A percentile compares a stretch with the other conserved stretches of the same genome.
phyloP scores from a whole-genome alignment of 257 asterid species.

The Catharanthus roseus region DNA sequence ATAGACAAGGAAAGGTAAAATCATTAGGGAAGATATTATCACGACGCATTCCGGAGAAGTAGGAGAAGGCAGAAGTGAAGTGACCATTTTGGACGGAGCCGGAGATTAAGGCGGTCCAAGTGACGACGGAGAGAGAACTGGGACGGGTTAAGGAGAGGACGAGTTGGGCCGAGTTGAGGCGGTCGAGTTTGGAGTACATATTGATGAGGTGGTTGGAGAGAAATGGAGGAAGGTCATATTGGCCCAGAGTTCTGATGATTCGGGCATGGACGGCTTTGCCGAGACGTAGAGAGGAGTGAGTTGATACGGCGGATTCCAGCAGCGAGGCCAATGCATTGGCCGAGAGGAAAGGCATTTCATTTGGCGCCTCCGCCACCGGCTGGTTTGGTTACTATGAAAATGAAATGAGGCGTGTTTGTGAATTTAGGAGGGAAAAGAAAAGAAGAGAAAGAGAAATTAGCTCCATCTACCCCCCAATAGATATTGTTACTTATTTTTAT shows the following conservation, averaged over 20 bases:
- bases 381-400: too few species aligned
- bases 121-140: constrained; percentile 72
- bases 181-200: constrained; percentile 88
- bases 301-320: constrained; percentile 56
- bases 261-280: constrained; percentile 72
- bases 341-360: constrained; percentile 39
- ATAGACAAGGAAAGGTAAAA: constrained; percentile 80
- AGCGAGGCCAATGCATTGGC: constrained; percentile 51
- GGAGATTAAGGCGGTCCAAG: constrained; percentile 81
- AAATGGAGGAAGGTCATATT: constrained; percentile 41
- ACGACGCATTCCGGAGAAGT: constrained; percentile 52
- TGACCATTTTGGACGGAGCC: constrained; percentile 81
- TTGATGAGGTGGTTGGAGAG: constrained; percentile 73
- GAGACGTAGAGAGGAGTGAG: constrained; percentile 42
- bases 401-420: too few species aligned
- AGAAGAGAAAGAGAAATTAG: too few species aligned
- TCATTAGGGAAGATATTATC: constrained; percentile 69
- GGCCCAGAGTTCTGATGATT: constrained; percentile 34
- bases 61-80: constrained; percentile 40
- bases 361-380: too few species aligned
- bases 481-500: too few species aligned
- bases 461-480: too few species aligned
- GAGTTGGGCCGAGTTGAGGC: constrained; percentile 41
- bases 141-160: constrained; percentile 49
- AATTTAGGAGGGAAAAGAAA: too few species aligned